Evolutionary conservation across 140 eudicot species (phyloP), one percentile per base, ranked within the genome.

Genomic region (Ambrosia hybrid): DNA sequence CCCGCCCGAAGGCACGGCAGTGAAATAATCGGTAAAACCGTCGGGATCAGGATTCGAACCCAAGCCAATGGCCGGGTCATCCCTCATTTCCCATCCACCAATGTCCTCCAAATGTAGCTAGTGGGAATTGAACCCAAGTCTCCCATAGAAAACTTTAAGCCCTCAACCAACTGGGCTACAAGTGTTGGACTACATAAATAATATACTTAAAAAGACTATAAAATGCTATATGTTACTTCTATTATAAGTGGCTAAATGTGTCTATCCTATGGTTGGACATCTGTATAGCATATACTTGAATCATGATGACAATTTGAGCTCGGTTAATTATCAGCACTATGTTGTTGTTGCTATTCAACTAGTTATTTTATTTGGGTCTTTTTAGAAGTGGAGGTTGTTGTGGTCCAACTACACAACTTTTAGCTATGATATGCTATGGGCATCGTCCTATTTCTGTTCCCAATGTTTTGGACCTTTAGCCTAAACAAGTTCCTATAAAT

Each of bases 391-490:
- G 71, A 64, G 68, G 39, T 80, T 12, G 68, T 71, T 38, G 81
- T 65, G 81, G 78, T 81, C 81, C 85, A 65, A 71, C n/a, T 37
- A 13, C 49, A 9, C 9, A 48, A 62, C 51, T 37, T 70, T 38
- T 49, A 59, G 51, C 51, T 38, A n/a, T 36, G 41, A 21, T 21
- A 61, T 59, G 71, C 69, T 61, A 77, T 77, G 65, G 71, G 66
- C 51, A 77, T 53, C 57, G 10, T 51, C 30, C 15, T 21, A 51
- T 62, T 68, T 70, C 57, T 38, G 6, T 77, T 70, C 15, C 76
- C 76, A 51, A 76, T 17, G 71, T 76, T 69, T 62, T 38, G 76
- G 66, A 61, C 72, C 81, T 70, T 70, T 70, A 70, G 67, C 76
- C 81, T 8, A 49, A 51, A 70, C 51, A 37, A 48, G 71, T 70